These are phyloP conservation scores for Elongisporangium anandrum DNA, from an alignment of 352 stramenopile species.

Conservation along the genomic window DNA sequence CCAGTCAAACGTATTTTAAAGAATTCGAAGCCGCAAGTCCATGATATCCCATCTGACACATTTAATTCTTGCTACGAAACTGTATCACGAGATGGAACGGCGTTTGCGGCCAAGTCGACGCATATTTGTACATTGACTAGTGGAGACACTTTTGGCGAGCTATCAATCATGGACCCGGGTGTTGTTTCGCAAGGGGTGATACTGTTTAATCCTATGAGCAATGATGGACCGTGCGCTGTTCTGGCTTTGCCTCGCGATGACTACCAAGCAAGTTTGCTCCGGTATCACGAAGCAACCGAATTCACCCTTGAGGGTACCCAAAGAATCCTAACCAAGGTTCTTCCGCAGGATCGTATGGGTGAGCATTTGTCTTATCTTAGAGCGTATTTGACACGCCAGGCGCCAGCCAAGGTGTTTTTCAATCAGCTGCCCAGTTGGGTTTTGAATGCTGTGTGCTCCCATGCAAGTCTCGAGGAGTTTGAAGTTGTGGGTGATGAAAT, in stretches of 20 bases:
- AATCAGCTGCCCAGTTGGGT: conserved; percentile 22
- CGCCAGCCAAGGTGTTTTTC: conserved; percentile 34
- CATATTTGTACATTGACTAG: conserved; percentile 33
- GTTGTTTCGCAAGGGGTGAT: conserved; percentile 17
- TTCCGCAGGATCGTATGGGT: conserved; percentile 38
- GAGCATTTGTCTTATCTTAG: conserved; percentile 31
- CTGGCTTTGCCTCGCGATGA: conserved; percentile 24
- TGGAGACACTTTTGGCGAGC: conserved; percentile 36
- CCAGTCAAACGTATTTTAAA: neutral
- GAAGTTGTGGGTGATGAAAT: conserved; percentile 12
- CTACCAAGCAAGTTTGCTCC: conserved; percentile 12
- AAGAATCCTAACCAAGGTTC: conserved; percentile 17
- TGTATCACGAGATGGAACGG: neutral
- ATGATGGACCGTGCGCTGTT: conserved; percentile 8
- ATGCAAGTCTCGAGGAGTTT: conserved; percentile 27
- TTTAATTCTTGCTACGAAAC: neutral
- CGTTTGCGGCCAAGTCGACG: neutral
- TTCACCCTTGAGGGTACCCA: conserved; percentile 19
- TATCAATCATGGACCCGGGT: conserved; percentile 7
- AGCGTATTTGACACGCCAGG: conserved; percentile 22
- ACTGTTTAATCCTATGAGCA: conserved; percentile 23
- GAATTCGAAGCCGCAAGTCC: conserved; percentile 1
- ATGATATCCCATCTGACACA: neutral
- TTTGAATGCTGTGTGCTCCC: conserved; percentile 24
- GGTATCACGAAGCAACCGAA: conserved; percentile 18